These are phyloP conservation scores for Fusarium veterinarium DNA, from an alignment of 2,329 filamentous ascomycete species.

Conservation along the genomic window DNA sequence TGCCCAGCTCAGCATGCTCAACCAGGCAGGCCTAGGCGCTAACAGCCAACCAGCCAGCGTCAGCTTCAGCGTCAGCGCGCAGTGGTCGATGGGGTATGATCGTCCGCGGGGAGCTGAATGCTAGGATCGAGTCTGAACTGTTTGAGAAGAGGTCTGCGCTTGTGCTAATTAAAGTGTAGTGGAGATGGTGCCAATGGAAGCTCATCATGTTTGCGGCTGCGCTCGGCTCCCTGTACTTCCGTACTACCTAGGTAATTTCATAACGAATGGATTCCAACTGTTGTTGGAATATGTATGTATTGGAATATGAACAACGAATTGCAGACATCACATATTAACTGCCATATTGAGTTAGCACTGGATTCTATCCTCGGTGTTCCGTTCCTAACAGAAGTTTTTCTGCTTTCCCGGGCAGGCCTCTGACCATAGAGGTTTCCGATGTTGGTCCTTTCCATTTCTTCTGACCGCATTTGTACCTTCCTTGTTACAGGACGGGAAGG, in stretches of 20 bases:
- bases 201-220: conserved; percentile 16
- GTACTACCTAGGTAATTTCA: conserved; percentile 6
- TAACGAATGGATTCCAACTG: background rate
- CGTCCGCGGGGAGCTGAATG: conserved; percentile 20
- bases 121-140: conserved; percentile 11
- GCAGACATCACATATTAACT: conserved; percentile 2
- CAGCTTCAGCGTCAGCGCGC: conserved; percentile 41
- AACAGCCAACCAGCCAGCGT: conserved; percentile 26
- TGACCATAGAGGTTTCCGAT: conserved; percentile 1
- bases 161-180: conserved; percentile 26
- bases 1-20: conserved; percentile 10
- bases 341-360: background rate
- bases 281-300: background rate
- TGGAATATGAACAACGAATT: background rate
- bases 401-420: background rate
- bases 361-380: background rate
- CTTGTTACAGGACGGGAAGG: background rate
- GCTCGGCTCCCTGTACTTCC: conserved; percentile 29
- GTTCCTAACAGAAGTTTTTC: background rate
- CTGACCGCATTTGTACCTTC: background rate
- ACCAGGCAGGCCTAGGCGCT: conserved; percentile 26
- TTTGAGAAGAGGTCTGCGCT: conserved; percentile 9
- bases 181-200: conserved; percentile 5
- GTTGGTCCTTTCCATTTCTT: conserved; percentile 7
- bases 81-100: conserved; percentile 32